phyloP scores from a whole-genome alignment of 2,329 filamentous ascomycete genomes.

The Trichoderma lentiforme region DNA sequence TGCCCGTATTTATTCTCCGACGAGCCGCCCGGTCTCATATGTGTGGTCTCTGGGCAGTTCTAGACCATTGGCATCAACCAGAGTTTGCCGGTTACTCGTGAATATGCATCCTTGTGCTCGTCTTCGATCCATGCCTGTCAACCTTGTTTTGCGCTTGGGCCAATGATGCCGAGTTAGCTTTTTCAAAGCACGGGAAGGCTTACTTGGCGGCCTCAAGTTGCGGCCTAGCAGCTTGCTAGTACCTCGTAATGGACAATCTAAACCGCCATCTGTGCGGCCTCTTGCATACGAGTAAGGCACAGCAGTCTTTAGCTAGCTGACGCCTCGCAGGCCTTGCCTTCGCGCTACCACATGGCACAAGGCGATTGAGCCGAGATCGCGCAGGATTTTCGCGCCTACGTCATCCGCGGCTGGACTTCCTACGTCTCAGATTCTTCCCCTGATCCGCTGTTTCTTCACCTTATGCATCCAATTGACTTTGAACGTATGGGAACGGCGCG shows the following conservation, averaged over 20 bases:
- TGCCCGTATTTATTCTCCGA: neutral
- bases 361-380: neutral
- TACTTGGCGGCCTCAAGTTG: conserved; percentile 1
- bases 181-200: conserved; percentile 10
- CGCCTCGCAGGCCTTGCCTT: neutral
- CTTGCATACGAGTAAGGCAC: neutral
- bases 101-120: neutral
- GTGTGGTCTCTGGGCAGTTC: neutral
- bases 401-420: neutral
- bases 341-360: neutral
- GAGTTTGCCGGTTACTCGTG: neutral
- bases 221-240: neutral
- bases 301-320: neutral
- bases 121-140: neutral
- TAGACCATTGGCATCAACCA: neutral
- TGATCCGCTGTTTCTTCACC: neutral
- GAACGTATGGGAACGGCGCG: neutral
- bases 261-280: neutral
- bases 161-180: neutral
- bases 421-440: neutral
- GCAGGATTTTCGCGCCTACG: conserved; percentile 9
- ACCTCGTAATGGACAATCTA: conserved; percentile 8
- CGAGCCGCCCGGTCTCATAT: neutral
- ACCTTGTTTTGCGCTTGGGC: neutral
- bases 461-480: neutral